Percentiles rank a stretch among this genome's conserved stretches.
phyloP scores from a whole-genome alignment of 2,329 filamentous ascomycete species.

The Aspergillus sp. region DNA sequence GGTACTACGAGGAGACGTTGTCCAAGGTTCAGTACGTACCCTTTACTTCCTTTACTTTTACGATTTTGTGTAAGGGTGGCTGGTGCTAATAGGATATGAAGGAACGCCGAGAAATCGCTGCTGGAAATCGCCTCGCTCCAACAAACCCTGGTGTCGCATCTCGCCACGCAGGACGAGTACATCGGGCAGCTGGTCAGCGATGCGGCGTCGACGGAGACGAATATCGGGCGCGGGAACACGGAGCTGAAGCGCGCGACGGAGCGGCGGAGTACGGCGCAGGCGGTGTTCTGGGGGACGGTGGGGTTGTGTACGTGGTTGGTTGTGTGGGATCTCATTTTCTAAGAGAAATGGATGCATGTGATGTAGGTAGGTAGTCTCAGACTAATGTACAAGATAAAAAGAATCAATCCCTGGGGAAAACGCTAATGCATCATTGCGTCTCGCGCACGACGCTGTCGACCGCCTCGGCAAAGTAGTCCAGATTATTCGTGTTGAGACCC shows the following conservation, averaged over 20 bases:
- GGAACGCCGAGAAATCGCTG: constrained; percentile 83
- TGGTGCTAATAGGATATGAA: constrained; percentile 35
- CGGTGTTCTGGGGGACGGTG: constrained; percentile 77
- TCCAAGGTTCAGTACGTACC: constrained; percentile 82
- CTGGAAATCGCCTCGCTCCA: constrained; percentile 92
- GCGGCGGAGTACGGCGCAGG: constrained; percentile 68
- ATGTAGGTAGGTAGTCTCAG: not conserved
- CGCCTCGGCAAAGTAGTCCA: constrained; percentile 89
- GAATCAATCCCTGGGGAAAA: too few species aligned
- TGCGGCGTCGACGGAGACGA: constrained; percentile 76
- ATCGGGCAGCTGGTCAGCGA: constrained; percentile 88
- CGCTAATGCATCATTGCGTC: constrained; percentile 26
- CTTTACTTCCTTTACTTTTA: not conserved
- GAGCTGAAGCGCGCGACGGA: constrained; percentile 82
- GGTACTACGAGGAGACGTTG: constrained; percentile 89
- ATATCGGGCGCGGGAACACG: constrained; percentile 85
- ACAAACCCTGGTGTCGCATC: constrained; percentile 80
- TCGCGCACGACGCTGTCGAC: constrained; percentile 75
- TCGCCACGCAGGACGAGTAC: constrained; percentile 80
- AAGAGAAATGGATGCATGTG: too few species aligned
- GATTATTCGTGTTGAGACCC: constrained; percentile 86
- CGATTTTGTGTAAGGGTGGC: not conserved
- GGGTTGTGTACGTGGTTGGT: constrained; percentile 73
- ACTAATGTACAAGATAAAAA: not conserved
- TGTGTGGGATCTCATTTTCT: constrained; percentile 71